A percentile compares a stretch with the other conserved stretches of the same genome.
These are phyloP conservation scores for Bacidia gigantensis DNA, from an alignment of 495 filamentous ascomycete species.

Conservation along the genomic window DNA sequence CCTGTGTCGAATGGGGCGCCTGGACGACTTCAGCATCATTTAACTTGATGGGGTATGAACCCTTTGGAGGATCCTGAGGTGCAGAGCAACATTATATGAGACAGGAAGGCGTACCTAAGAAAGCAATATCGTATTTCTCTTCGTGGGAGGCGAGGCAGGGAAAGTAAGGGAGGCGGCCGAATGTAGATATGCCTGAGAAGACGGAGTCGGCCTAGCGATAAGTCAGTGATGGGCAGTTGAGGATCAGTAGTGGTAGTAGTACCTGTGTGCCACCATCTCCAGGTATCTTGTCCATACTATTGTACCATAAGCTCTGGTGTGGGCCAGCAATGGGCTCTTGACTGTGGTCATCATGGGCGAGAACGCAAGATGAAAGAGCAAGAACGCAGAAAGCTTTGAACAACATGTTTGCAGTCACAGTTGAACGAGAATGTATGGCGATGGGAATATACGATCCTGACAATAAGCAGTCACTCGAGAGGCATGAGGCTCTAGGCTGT, in stretches of 20 bases:
- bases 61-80: neutral
- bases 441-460: neutral
- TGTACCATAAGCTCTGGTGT: constrained; percentile 46
- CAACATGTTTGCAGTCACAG: neutral
- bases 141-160: constrained; percentile 61
- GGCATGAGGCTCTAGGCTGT: neutral
- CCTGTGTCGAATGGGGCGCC: constrained; percentile 53
- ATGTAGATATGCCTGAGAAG: constrained; percentile 61
- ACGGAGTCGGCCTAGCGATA: constrained; percentile 49
- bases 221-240: constrained; percentile 2
- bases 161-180: constrained; percentile 62
- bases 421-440: neutral
- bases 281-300: constrained; percentile 43
- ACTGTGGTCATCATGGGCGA: constrained; percentile 37
- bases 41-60: no score
- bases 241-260: neutral
- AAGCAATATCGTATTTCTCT: constrained; percentile 68
- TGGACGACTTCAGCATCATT: constrained; percentile 11
- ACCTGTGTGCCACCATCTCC: constrained; percentile 59
- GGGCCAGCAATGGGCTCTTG: constrained; percentile 45
- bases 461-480: neutral
- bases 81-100: neutral
- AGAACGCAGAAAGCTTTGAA: neutral
- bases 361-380: constrained; percentile 25
- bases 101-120: constrained; percentile 40